Evolutionary conservation across 495 filamentous ascomycete genomes (phyloP).

Genomic region (Peziza echinospora): DNA sequence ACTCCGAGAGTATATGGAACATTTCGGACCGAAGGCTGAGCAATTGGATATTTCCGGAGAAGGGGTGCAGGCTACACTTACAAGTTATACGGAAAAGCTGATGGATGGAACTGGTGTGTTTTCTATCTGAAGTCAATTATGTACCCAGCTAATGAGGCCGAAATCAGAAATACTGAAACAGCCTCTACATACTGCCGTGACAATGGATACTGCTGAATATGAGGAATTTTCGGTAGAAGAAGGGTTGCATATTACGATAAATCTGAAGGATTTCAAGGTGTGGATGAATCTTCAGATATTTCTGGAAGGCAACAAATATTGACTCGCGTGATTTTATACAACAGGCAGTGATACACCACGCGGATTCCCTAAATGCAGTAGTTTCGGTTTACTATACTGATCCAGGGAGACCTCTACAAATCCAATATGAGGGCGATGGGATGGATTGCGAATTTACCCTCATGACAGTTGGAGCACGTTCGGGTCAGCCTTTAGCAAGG

Average conservation of each 20-base stretch:
- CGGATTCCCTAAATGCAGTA: slow-evolving; percentile 46
- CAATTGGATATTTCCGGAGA: not conserved
- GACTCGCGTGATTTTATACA: too few species aligned
- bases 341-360: slow-evolving; percentile 52
- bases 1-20: slow-evolving; percentile 65
- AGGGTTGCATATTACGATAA: slow-evolving; percentile 64
- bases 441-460: slow-evolving; percentile 70
- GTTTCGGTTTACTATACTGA: slow-evolving; percentile 60
- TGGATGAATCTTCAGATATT: too few species aligned
- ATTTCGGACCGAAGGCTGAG: slow-evolving; percentile 50
- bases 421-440: slow-evolving; percentile 53
- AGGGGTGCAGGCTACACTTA: slow-evolving; percentile 20
- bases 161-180: slow-evolving; percentile 84
- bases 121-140: not conserved
- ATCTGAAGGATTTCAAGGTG: slow-evolving; percentile 78
- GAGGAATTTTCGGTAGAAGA: slow-evolving; percentile 56
- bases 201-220: slow-evolving; percentile 71
- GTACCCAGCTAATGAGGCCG: slow-evolving; percentile 6
- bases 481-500: too few species aligned
- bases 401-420: slow-evolving; percentile 62
- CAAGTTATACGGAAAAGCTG: slow-evolving; percentile 86
- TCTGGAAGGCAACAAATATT: too few species aligned
- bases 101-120: slow-evolving; percentile 53
- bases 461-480: too few species aligned
- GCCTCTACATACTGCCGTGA: slow-evolving; percentile 77